Evolutionary conservation across 1,284 basidiomycete genomes (phyloP), one percentile per base, ranked within the genome.

Genomic region (Takashimella koratensis): DNA sequence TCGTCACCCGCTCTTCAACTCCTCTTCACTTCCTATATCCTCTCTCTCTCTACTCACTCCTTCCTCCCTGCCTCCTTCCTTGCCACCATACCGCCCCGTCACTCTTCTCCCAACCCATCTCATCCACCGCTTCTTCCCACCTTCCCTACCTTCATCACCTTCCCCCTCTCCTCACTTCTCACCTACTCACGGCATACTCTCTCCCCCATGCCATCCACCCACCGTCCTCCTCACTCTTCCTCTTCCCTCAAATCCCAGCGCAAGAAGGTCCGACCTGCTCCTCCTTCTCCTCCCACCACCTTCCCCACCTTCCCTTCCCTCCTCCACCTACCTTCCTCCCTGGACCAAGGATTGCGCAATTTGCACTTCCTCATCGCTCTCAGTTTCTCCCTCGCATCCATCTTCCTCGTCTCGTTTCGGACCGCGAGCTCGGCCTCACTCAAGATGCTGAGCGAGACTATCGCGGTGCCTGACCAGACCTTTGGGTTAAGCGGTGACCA

Each of bases 281-380:
- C 8, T 36, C 16, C 16, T 43, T 21, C 48, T 23, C 30, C 25
- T 23, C 42, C 40, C 41, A 43, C 23, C 16, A 40, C 3, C n/a
- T 25, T 42, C 22, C n/a, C 40, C 24, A 43, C 19, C 42, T 43
- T 26, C 27, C 40, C 24, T 11, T 26, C 30, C 23, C 40, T 13
- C 49, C 12, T 50, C 42, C 21, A 49, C 50, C 25, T 56, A 44
- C 25, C 51, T 41, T 23, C 39, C 50, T 20, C 49, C 45, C 39
- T 52, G 42, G 36, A 45, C 47, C 27, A 46, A 21, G 20, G 45
- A 45, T 24, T 47, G 36, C 45, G 39, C 39, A 13, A 30, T 40
- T 22, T 47, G 43, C 40, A 24, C 56, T 13, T 16, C 39, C 39
- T 24, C 47, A 13, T 16, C n/a, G 16, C 12, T 21, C 24, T 36